Percentiles rank a stretch among this genome's conserved stretches.
Conservation (phyloP, 495 filamentous ascomycete species). For the Annulohypoxylon maeteangense region DNA sequence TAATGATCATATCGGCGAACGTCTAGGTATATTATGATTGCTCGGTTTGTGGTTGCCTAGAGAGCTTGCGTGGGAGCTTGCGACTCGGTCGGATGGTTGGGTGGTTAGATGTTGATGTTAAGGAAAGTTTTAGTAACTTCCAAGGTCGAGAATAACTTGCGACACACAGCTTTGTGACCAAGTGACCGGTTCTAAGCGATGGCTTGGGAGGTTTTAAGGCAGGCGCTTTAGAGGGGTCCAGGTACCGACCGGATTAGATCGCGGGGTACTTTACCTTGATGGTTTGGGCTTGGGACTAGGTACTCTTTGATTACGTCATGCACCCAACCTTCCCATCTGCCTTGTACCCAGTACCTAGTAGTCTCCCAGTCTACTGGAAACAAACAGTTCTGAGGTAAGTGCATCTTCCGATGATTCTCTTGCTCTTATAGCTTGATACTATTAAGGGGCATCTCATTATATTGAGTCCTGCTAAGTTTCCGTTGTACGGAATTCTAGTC, state of each 20-base stretch:
- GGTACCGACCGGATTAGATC: not conserved
- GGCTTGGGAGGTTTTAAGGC: not conserved
- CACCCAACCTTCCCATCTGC: not conserved
- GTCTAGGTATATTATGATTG: conserved; percentile 10
- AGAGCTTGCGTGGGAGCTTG: conserved; percentile 29
- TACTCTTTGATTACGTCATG: not conserved
- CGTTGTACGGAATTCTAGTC: not conserved
- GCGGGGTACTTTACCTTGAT: not conserved
- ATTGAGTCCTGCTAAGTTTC: not conserved
- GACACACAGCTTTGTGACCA: conserved; percentile 14
- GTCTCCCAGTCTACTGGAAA: not conserved
- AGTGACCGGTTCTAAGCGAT: conserved; percentile 22
- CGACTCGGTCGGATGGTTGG: conserved; percentile 1
- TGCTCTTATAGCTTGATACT: not conserved
- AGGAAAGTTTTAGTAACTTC: not conserved
- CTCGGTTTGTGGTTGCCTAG: conserved; percentile 26
- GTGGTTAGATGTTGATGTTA: conserved; percentile 2
- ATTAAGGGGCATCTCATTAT: not conserved
- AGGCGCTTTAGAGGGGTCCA: not conserved
- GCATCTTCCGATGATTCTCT: not conserved
- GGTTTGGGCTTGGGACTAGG: not conserved
- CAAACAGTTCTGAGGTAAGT: not conserved
- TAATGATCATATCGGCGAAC: conserved; percentile 1
- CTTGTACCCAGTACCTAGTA: too few relatives aligned
- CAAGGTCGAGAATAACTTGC: not conserved